Base-by-base conservation (phyloP, 2,329 filamentous ascomycete species). In the Ophiostoma ips region DNA sequence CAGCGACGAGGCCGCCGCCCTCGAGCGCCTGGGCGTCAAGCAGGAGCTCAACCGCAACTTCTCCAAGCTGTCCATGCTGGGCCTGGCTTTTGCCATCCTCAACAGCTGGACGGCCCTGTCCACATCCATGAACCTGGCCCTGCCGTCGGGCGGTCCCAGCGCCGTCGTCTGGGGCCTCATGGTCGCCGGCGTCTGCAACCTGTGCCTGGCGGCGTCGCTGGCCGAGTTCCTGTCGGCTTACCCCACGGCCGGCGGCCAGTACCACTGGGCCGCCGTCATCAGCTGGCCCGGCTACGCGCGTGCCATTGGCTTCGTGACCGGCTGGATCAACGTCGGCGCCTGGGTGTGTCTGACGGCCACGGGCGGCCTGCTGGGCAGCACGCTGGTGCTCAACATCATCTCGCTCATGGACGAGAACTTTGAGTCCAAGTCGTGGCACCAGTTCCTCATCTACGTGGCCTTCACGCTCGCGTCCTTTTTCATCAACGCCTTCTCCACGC, bases 141-240 rank as follows among this genome's bases (percentile, higher is more conserved):
- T 89, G 31, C 81, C 84, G 1, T 83, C 77, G 13, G 85, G 85
- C 38, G 85, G 85, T 0, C 75, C 59, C 18, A 78, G 75, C 8
- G 75, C 80, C 52, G 81, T 88, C 37, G 73, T 89, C 52, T 89
- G 84, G 84, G 84, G 84, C 3, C 64, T 83, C 28, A 60, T 76
- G 3, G 72, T 75, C 10, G 76, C 77, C 16, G 77, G 81, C 46
- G 57, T 85, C 44, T 86, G 82, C 66, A 87, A 86, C 58, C 59
- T 86, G 10, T 83, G 77, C 57, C 71, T 86, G 35, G 79, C 83
- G 6, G 73, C 78, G 9, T 83, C 79, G 4, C 69, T 87, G 28
- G 81, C 82, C 45, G 83, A 87, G 61, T 87, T 84, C 59, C 67
- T 84, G 10, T 81, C 78, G 0, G 78, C 79, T 0, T 84, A 79